A percentile compares a stretch with the other conserved stretches of the same genome.
These are phyloP conservation scores for Cercospora beticola DNA, from an alignment of 2,329 filamentous ascomycete species.

Conservation along the genomic window DNA sequence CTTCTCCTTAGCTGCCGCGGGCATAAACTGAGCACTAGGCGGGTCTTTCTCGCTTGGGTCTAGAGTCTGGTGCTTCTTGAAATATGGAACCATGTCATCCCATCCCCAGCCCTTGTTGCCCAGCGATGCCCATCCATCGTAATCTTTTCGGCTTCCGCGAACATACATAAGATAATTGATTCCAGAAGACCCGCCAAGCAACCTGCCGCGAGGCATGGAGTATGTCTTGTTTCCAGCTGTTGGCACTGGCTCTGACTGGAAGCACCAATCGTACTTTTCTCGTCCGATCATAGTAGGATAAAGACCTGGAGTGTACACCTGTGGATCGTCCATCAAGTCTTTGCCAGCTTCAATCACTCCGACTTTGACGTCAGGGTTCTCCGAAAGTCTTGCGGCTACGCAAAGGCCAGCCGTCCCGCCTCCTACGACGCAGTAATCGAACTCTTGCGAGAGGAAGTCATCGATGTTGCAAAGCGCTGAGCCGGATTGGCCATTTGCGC, in stretches of 20 bases:
- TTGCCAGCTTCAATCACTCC: constrained; percentile 39
- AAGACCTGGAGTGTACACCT: constrained; percentile 36
- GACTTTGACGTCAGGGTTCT: constrained; percentile 34
- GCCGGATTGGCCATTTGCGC: constrained; percentile 19
- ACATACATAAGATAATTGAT: constrained; percentile 44
- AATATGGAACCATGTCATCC: constrained; percentile 33
- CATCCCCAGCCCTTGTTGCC: constrained; percentile 35
- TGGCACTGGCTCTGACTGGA: constrained; percentile 27
- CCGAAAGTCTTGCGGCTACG: constrained; percentile 32
- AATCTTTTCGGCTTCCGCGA: constrained; percentile 36
- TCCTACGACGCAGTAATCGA: constrained; percentile 34
- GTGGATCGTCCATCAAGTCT: constrained; percentile 31
- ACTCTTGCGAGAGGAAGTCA: constrained; percentile 30
- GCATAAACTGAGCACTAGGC: constrained; percentile 24
- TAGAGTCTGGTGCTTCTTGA: constrained; percentile 32
- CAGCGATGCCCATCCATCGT: constrained; percentile 40
- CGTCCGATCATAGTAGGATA: constrained; percentile 37
- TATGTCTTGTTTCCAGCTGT: constrained; percentile 32
- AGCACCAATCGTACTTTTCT: constrained; percentile 40
- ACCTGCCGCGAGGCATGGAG: constrained; percentile 40
- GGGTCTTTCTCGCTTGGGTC: constrained; percentile 22
- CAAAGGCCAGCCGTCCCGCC: constrained; percentile 36
- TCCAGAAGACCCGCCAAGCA: constrained; percentile 41
- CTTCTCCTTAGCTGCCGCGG: constrained; percentile 30
- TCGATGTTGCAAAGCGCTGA: constrained; percentile 33